These are phyloP conservation scores for Solanum verrucosum DNA, from an alignment of 257 asterid species.

Conservation along the genomic window DNA sequence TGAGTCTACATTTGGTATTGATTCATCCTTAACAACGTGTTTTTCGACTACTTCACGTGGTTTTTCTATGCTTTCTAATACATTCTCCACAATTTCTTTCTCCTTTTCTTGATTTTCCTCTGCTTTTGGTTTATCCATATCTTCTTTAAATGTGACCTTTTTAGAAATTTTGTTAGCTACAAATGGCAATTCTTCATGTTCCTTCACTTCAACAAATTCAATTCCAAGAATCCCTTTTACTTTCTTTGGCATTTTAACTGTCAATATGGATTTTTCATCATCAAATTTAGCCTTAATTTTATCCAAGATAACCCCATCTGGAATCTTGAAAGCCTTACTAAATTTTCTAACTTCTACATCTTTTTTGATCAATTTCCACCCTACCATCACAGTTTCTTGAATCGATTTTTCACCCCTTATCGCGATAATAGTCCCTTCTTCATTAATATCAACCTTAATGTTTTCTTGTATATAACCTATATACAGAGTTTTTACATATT, in stretches of 20 bases:
- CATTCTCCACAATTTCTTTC: background rate
- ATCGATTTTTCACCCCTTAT: constrained; percentile 51
- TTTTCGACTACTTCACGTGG: background rate
- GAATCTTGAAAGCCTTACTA: constrained; percentile 68
- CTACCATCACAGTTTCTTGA: constrained; percentile 50
- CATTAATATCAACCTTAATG: constrained; percentile 66
- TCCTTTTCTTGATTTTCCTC: background rate
- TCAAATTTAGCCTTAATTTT: constrained; percentile 48
- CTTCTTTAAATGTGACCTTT: constrained; percentile 5
- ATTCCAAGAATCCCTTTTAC: constrained; percentile 49
- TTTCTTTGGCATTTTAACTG: constrained; percentile 65
- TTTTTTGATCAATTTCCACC: constrained; percentile 49
- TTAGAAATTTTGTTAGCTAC: constrained; percentile 13
- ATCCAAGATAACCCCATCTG: constrained; percentile 61
- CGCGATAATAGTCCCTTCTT: constrained; percentile 49
- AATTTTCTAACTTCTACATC: constrained; percentile 39
- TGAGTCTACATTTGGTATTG: background rate
- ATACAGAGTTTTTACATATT: background rate
- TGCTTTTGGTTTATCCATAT: background rate
- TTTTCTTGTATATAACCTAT: constrained; percentile 50
- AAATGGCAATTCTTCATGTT: constrained; percentile 29
- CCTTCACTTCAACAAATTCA: constrained; percentile 49
- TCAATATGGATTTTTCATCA: constrained; percentile 45
- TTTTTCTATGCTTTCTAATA: background rate
- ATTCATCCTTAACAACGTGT: background rate